Percentiles rank a stretch among this genome's conserved stretches.
Conservation (phyloP, 257 asterid genomes). For the Lavandula angustifolia region DNA sequence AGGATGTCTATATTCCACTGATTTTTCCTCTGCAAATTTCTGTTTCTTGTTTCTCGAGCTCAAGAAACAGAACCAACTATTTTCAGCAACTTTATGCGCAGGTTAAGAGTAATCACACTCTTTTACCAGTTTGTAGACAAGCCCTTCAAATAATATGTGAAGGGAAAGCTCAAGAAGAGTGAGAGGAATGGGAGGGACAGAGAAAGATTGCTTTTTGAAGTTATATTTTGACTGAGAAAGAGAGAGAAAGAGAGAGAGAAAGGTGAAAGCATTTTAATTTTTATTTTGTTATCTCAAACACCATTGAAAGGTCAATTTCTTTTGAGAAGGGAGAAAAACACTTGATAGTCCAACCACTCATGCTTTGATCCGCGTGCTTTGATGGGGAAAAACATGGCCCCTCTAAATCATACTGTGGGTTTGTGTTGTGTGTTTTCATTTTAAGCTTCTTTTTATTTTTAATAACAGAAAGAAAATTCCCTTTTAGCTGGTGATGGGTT, state of each 20-base stretch:
- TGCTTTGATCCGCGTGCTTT: slow-evolving; percentile 94
- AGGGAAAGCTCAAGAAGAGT: slow-evolving; percentile 15
- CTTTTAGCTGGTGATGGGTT: slow-evolving; percentile 53
- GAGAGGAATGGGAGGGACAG: slow-evolving; percentile 4
- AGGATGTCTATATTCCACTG: slow-evolving; percentile 43
- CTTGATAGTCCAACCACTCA: slow-evolving; percentile 73
- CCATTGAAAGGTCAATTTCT: slow-evolving; percentile 86
- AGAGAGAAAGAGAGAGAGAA: slow-evolving; percentile 22
- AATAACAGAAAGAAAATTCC: not conserved
- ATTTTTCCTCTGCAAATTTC: slow-evolving; percentile 25
- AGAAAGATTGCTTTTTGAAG: too few species aligned
- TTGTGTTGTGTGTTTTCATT: slow-evolving; percentile 15
- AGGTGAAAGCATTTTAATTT: slow-evolving; percentile 39
- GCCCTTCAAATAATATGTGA: slow-evolving; percentile 17
- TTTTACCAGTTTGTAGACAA: slow-evolving; percentile 31
- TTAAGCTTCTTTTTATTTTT: slow-evolving; percentile 19
- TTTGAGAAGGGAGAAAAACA: slow-evolving; percentile 41
- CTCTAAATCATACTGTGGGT: slow-evolving; percentile 37
- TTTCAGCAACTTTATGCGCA: slow-evolving; percentile 43
- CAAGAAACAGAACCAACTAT: slow-evolving; percentile 44
- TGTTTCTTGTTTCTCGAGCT: slow-evolving; percentile 36
- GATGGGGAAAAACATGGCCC: slow-evolving; percentile 63
- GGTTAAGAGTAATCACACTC: slow-evolving; percentile 60
- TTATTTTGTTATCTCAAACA: slow-evolving; percentile 35
- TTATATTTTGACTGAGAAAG: too few species aligned